Conservation (phyloP, 164 flowering plant species). For the Aristolochia fimbriata region DNA sequence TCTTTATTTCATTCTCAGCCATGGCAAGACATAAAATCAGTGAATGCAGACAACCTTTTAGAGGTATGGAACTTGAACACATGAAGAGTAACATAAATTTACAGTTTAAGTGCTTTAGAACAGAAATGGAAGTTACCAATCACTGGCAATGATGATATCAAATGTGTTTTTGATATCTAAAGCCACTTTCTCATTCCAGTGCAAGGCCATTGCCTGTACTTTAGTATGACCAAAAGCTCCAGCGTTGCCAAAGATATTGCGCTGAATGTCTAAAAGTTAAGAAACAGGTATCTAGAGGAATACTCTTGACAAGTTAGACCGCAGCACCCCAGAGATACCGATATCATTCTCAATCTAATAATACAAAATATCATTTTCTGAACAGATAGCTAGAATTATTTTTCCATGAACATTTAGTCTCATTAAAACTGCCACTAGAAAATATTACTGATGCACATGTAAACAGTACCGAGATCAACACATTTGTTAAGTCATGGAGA, state of each 20-base stretch:
- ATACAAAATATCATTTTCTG: not conserved
- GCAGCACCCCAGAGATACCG: not conserved
- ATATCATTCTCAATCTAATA: not conserved
- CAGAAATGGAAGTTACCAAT: conserved; percentile 18
- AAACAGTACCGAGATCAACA: no score
- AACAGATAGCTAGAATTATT: not conserved
- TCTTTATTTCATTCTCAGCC: no score
- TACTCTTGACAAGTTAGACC: not conserved
- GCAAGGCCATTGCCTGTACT: conserved; percentile 54
- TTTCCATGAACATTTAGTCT: not conserved
- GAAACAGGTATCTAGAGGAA: conserved; percentile 4
- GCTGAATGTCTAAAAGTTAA: conserved; percentile 77
- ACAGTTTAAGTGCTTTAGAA: not conserved
- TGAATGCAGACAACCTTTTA: no score
- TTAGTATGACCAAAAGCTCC: conserved; percentile 45
- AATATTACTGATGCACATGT: not conserved
- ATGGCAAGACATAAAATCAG: no score
- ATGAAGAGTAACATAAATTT: not conserved
- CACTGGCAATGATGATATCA: conserved; percentile 26
- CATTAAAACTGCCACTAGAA: not conserved
- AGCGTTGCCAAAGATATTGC: conserved; percentile 48
- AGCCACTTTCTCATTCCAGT: conserved; percentile 53
- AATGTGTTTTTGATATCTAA: conserved; percentile 25
- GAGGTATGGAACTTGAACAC: no score
- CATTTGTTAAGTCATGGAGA: not conserved